Evolutionary conservation across 257 asterid species (phyloP).

Genomic region (Craterostigma plantagineum): DNA sequence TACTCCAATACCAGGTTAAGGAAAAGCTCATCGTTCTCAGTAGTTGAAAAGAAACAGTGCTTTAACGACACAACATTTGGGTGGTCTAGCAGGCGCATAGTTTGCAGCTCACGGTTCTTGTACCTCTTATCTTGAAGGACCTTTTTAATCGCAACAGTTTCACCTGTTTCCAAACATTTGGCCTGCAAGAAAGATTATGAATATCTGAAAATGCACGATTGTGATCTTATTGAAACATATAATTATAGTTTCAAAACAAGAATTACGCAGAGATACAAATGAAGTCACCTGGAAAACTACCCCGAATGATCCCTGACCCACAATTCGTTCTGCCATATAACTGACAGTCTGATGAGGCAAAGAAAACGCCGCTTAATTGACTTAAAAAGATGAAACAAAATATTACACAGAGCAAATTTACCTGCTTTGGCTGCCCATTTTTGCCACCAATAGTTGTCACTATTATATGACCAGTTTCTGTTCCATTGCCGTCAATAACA

Average conservation of each 20-base stretch:
- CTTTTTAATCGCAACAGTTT: constrained; percentile 77
- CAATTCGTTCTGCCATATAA: constrained; percentile 87
- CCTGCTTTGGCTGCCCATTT: constrained; percentile 72
- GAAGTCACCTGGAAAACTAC: constrained; percentile 64
- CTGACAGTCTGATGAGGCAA: constrained; percentile 38
- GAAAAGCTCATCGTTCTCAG: constrained; percentile 66
- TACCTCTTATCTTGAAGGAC: constrained; percentile 87
- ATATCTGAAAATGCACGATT: too few relatives aligned
- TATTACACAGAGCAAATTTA: constrained; percentile 1
- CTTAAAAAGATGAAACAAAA: neutral
- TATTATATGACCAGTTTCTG: constrained; percentile 72
- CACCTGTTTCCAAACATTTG: constrained; percentile 76
- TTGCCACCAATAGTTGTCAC: constrained; percentile 67
- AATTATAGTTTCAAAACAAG: neutral
- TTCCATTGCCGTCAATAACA: constrained; percentile 57
- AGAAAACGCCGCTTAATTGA: neutral
- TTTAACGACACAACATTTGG: constrained; percentile 53
- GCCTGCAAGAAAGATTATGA: constrained; percentile 31
- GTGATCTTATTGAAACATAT: too few relatives aligned
- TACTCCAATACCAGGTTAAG: constrained; percentile 79
- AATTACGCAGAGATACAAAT: neutral
- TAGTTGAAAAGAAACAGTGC: constrained; percentile 75
- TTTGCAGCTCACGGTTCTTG: constrained; percentile 80
- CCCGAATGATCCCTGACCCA: constrained; percentile 78
- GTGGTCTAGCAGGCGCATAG: constrained; percentile 74